Evolutionary conservation across 2,329 filamentous ascomycete species (phyloP), one percentile per base, ranked within the genome.

Genomic region (Dendrostoma leiphaemia): DNA sequence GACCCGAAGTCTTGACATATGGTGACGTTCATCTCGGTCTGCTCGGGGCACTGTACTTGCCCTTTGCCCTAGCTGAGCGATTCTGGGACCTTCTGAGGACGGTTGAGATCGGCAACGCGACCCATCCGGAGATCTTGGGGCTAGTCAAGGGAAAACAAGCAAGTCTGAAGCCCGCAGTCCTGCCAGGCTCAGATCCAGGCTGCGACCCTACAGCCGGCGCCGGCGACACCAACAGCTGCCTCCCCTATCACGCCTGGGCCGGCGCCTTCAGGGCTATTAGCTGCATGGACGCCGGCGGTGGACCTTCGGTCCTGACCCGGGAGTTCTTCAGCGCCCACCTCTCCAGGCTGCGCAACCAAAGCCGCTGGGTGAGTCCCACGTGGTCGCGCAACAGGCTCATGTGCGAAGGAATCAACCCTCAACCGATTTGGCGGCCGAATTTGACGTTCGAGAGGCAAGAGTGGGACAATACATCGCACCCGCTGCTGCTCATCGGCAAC

Each of bases 321-420:
- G 34, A 35, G 21, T 17, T 15, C 3, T 48, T 48, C 13, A 7
- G 7, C 5, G 46, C 31, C 12, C 34, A 48, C 24, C 31, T 31
- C 21, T 8, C 2, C 4, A 38, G 15, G 21, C 24, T 48, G 29
- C 10, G 19, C 4, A 17, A 21, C 6, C 46, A 48, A 15, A 41
- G 47, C 28, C 47, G 34, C n/a, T 49, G 47, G 47, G 19, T 49
- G 17, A 49, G 47, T 13, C 34, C 47, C 4, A 40, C 34, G 4
- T 49, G 47, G 47, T 29, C 47, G 10, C 35, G 47, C 28, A 49
- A 49, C 34, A 40, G 10, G 34, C 34, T 40, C 47, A 41, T 41
- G 34, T 49, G 47, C n/a, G 32, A 38, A 15, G 47, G 47, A 13
- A 29, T 38, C 34, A 41, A 4, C n/a, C 13, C 12, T 8, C 28